Evolutionary conservation across 208 protist species (phyloP), one percentile per base, ranked within the genome.

Genomic region (Naegleria lovaniensis): DNA sequence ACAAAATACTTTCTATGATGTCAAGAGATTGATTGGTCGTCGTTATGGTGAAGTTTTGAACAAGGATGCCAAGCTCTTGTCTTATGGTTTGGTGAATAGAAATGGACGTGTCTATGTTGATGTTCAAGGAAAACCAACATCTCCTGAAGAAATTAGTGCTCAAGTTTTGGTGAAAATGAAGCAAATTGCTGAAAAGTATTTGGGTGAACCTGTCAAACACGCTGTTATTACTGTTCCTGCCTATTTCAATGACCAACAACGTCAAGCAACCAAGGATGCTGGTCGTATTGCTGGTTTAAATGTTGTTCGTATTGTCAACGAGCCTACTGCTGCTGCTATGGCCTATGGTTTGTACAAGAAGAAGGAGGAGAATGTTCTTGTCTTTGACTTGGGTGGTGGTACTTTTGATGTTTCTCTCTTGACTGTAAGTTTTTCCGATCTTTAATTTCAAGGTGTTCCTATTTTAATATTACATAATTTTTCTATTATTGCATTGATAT

Each of bases 341-440:
- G 98, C 98, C 83, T 99, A 99, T 94, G 98, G 98, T 90, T 96
- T 99, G 9, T 89, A 67, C 29, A 96, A 98, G 84, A 95, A 98
- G 91, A 93, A 93, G 95, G 95, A 94, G 84, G 93, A 96, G 93
- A 97, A 97, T 96, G 96, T 99, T 41, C 94, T 99, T 11, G 98
- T 99, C 6, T 99, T 98, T 92, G 98, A 99, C 95, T 95, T 99
- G 41, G 98, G 98, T 91, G 98, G 98, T 90, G 98, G 98, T 92
- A 99, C 99, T 13, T 99, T 99, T 89, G 99, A 99, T 96, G 98
- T 99, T 7, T 99, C 98, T 25, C 91, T 99, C 41, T 96, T 99
- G 83, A 96, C 96, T 59, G 55, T 67, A 67, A 67, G 98, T 99
- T 48, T 48, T 48, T 7, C 43, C 7, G 43, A 9, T 48, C 43